phyloP scores from a whole-genome alignment of 2,329 filamentous ascomycete genomes.

The Hypoxylon sp. region DNA sequence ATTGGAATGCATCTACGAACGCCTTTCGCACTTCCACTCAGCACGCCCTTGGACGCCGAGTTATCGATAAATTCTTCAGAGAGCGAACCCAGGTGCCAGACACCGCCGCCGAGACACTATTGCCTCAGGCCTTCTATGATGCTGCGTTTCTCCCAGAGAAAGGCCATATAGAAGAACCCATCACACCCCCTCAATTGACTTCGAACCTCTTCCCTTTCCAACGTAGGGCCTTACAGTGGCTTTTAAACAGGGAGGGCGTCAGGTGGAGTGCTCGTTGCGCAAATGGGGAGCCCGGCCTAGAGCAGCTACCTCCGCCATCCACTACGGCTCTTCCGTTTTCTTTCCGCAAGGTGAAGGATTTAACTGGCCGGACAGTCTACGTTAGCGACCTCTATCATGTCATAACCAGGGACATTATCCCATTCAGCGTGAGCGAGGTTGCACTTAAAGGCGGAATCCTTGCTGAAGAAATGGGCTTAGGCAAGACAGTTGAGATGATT shows the following conservation, averaged over 20 bases:
- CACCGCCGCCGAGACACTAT: conserved; percentile 52
- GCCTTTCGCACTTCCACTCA: conserved; percentile 54
- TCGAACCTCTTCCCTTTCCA: conserved; percentile 80
- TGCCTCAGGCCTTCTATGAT: conserved; percentile 76
- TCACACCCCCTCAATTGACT: conserved; percentile 62
- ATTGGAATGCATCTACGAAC: conserved; percentile 61
- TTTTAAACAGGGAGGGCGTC: conserved; percentile 76
- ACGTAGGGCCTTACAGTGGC: conserved; percentile 77
- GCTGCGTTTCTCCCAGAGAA: conserved; percentile 73
- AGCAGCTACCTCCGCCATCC: conserved; percentile 43
- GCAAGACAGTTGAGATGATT: conserved; percentile 84
- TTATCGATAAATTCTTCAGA: conserved; percentile 58
- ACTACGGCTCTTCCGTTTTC: conserved; percentile 57
- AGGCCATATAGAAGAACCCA: conserved; percentile 57
- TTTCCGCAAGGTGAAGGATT: conserved; percentile 63
- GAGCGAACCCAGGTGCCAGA: conserved; percentile 8
- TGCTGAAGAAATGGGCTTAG: conserved; percentile 86
- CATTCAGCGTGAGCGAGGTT: conserved; percentile 62
- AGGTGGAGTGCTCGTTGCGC: conserved; percentile 57
- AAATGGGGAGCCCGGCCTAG: conserved; percentile 46
- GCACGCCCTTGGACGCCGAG: conserved; percentile 53
- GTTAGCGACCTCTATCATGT: conserved; percentile 74
- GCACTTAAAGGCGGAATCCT: conserved; percentile 74
- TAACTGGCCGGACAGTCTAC: conserved; percentile 57
- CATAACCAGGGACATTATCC: conserved; percentile 64